Evolutionary conservation across 176 grass and related monocot genomes (phyloP), one percentile per base, ranked within the genome.

Genomic region (Juncus inflexus): DNA sequence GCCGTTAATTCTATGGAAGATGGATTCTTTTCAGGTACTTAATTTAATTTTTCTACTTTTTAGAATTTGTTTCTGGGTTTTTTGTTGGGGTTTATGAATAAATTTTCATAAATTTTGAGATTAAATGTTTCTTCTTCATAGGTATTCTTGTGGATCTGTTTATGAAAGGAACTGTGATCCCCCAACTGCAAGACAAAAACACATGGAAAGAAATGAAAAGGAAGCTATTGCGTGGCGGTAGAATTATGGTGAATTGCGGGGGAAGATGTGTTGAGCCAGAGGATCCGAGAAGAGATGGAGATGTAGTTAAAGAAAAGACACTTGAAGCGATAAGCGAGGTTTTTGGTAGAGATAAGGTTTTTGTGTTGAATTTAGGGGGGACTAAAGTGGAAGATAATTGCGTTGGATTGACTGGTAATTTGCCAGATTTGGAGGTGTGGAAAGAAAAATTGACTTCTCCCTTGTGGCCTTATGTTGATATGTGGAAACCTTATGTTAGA

Each of bases 231-330:
- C 51, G 0, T 3, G 76, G 73, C 11, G 90, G 90, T 9, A 55
- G 86, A 73, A 7, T 90, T 55, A 87, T 87, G 86, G 86, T 87
- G 67, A 95, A 95, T 79, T 90, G 83, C 51, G 90, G 86, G 12
- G 86, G 90, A 6, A 65, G 75, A 5, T 82, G 83, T 70, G 86
- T 95, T 52, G 90, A 95, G 64, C 75, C 90, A 35, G 90, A 95
- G 49, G 80, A 83, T 65, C 54, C 77, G 37, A 36, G 80, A 45
- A 78, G 80, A 74, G 78, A 87, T 42, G 86, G 83, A 42, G 72
- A 80, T 58, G 70, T 67, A n/a, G 83, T 90, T 40, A 95, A 73
- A 81, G 75, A 80, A 9, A 80, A 79, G 35, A 95, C 86, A 0
- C 51, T 95, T 11, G 35, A 10, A 39, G 86, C 78, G 5, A 84